Base-by-base conservation (phyloP, 768 basidiomycete genomes). In the Boletellus emodensis region DNA sequence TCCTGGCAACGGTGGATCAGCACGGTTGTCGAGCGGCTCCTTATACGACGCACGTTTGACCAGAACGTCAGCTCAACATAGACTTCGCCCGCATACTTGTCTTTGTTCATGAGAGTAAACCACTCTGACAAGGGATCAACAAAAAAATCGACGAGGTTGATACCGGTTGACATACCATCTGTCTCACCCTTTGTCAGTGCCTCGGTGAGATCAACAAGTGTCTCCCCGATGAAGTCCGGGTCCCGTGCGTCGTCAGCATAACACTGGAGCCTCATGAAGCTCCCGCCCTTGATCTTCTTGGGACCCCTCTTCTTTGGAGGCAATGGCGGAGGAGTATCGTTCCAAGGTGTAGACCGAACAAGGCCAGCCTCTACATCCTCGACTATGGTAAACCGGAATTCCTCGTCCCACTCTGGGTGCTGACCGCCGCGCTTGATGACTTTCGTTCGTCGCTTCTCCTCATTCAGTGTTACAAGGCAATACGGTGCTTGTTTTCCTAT, bases 371-470 rank as follows among this genome's bases (percentile, higher is more conserved):
- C 76, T 30, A 73, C 70, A 56, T 92, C 91, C 63, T 97, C 94
- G 56, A 76, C 81, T 40, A 99, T 74, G 22, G 86, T 84, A 70
- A 97, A 98, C 38, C 96, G 85, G 62, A 98, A 76, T 71, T 99
- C 96, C 61, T 96, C 94, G 65, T 99, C 96, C 94, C 96, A 99
- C 71, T 93, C 93, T 6, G 96, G 96, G 68, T 96, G 94, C 67
- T 99, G 96, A 15, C 96, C 96, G 44, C 96, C 96, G 28, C 92
- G 86, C 66, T 90, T 94, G 67, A 97, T 87, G n/a, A 92, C 84
- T 67, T 87, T 91, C 5, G 95, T 98, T 45, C 90, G 79, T 51
- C 85, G 82, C 62, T 85, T 94, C 68, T 94, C 86, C 44, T 84
- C 83, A 63, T 90, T 87, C 46, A 94, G 73, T 4, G 77, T 74